Percentiles rank a stretch among this genome's conserved stretches.
Evolutionary conservation across 306 rosid species (phyloP).

Genomic region (Gynostemma pentaphyllum): DNA sequence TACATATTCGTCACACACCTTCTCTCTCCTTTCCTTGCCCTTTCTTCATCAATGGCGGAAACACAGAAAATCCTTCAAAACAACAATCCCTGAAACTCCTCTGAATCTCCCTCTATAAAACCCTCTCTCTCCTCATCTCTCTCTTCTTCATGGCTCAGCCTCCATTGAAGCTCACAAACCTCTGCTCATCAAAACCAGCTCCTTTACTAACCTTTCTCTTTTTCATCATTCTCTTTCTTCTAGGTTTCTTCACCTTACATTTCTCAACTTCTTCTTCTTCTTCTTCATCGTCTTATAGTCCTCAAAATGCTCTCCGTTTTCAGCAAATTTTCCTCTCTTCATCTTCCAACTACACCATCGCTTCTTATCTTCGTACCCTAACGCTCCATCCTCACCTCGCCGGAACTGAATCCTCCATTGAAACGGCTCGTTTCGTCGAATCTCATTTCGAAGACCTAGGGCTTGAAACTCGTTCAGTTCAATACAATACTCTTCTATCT

Average conservation of each 20-base stretch:
- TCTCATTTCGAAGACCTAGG: slow-evolving; percentile 38
- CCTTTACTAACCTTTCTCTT: slow-evolving; percentile 25
- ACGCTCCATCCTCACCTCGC: slow-evolving; percentile 87
- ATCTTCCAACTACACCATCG: slow-evolving; percentile 50
- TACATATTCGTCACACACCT: too few species aligned
- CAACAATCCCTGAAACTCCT: neutral
- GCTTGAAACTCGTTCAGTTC: slow-evolving; percentile 33
- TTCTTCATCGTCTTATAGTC: neutral
- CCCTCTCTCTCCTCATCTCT: neutral
- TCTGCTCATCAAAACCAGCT: slow-evolving; percentile 30
- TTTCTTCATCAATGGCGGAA: slow-evolving; percentile 6
- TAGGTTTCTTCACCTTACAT: slow-evolving; percentile 42
- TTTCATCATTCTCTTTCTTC: slow-evolving; percentile 36
- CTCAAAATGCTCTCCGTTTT: slow-evolving; percentile 17
- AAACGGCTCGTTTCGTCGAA: slow-evolving; percentile 29
- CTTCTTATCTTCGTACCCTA: slow-evolving; percentile 66
- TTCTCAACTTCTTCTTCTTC: slow-evolving; percentile 23
- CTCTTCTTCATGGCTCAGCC: slow-evolving; percentile 31
- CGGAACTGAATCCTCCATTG: slow-evolving; percentile 50
- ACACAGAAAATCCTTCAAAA: neutral
- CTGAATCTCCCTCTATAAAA: neutral
- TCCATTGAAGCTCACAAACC: slow-evolving; percentile 20
- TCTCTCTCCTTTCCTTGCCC: neutral
- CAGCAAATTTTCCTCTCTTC: slow-evolving; percentile 47
- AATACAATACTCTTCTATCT: slow-evolving; percentile 53